Conservation (phyloP, 2,329 filamentous ascomycete species). For the Talaromyces sp. region DNA sequence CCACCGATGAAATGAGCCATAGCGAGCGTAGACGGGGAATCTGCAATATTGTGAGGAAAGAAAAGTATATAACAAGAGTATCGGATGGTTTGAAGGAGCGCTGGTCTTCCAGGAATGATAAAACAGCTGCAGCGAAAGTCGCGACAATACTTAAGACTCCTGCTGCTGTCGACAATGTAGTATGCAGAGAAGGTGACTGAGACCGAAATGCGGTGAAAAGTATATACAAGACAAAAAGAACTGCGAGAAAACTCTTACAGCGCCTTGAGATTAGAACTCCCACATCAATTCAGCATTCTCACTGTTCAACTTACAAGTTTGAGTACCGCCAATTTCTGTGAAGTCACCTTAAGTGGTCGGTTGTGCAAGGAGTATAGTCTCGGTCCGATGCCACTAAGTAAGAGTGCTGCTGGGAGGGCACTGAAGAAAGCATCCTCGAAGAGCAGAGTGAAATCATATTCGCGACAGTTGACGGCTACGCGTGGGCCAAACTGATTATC, state of each 20-base stretch:
- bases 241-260: slow-evolving; percentile 23
- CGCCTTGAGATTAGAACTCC: neutral
- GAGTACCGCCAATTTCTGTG: neutral
- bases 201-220: slow-evolving; percentile 38
- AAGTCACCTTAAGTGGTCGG: slow-evolving; percentile 22
- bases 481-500: slow-evolving; percentile 14
- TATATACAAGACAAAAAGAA: slow-evolving; percentile 35
- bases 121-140: slow-evolving; percentile 25
- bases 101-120: slow-evolving; percentile 28
- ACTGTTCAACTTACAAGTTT: slow-evolving; percentile 22
- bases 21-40: slow-evolving; percentile 39
- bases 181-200: slow-evolving; percentile 3
- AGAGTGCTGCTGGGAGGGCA: slow-evolving; percentile 35
- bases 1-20: slow-evolving; percentile 27
- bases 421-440: slow-evolving; percentile 44
- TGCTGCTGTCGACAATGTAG: neutral
- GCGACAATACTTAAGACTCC: neutral
- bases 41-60: slow-evolving; percentile 40
- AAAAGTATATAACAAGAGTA: slow-evolving; percentile 39
- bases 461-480: slow-evolving; percentile 24
- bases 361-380: neutral
- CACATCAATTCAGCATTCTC: neutral
- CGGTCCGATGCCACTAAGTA: slow-evolving; percentile 36
- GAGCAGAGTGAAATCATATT: slow-evolving; percentile 45
- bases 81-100: slow-evolving; percentile 27